Evolutionary conservation across 169 alveolate genomes (phyloP), one percentile per base, ranked within the genome.

Genomic region (Eimeria mitis): DNA sequence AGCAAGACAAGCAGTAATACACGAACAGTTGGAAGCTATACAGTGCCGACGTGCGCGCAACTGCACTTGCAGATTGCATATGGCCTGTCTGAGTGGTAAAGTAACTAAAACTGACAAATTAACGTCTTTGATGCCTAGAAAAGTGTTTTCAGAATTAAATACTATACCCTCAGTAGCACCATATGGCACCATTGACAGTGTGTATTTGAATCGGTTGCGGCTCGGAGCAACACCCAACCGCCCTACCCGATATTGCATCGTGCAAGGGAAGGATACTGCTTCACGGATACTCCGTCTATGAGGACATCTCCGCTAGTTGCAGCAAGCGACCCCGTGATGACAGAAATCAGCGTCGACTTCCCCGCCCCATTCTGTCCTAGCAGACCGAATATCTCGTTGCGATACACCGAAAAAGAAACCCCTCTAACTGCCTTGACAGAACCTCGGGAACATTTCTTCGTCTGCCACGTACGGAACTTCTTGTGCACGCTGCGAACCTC

Each of bases 321-420:
- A 4, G 84, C 76, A 4, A 52, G 54, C 56, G 70, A 54, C 7
- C 96, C 96, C 2, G 96, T 81, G 44, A 92, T 31, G 75, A 92
- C 90, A 19, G 76, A 97, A 75, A 98, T 98, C 37, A 98, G 96
- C 11, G 99, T 98, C 19, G 99, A 98, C 91, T 98, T 98, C 44
- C 99, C 99, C 7, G 99, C 99, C 56, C 99, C 99, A 89, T 98
- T 98, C 25, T 98, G 98, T 14, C 99, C 99, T 49, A 98, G 95
- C 28, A 98, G 96, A 21, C 99, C 98, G 94, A 98, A 98, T 71
- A 98, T 97, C 95, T 98, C 99, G 19, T 98, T 98, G 28, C 89
- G 89, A 59, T 42, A 37, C 76, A 95, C 89, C 31, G 61, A 21
- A 75, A 95, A 81, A 14, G 94, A 75, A 16, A 95, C 75, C 40